Evolutionary conservation across 2,329 filamentous ascomycete species (phyloP), one percentile per base, ranked within the genome.

Genomic region (Talaromyces sp.): DNA sequence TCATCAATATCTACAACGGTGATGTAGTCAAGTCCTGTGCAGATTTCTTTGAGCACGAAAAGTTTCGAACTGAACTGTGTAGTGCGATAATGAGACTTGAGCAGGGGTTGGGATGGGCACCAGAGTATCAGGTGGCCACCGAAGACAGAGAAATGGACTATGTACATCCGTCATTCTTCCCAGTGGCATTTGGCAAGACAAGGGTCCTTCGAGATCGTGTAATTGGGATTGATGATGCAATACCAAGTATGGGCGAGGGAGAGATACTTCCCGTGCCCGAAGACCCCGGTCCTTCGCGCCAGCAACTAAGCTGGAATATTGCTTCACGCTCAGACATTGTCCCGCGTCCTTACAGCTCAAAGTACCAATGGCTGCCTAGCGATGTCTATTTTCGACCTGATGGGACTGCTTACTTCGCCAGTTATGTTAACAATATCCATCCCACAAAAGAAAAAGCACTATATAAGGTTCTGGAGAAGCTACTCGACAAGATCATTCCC

Each of bases 151-250:
- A 90, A 1, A 80, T 87, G 0, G 83, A 90, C 68, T 74, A 89
- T 1, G 80, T 89, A 5, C 82, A 89, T 66, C 86, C 87, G 0
- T 89, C 85, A 0, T 75, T 89, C 6, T 89, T 81, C 66, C 86
- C 87, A 0, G 71, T 89, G 0, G 70, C 73, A 1, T 75, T 72
- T 56, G 72, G 72, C n/a, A 67, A 66, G 37, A 70, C 58, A n/a
- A 71, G 70, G 4, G 69, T 72, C 56, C 71, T 75, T 5, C 63
- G 62, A 7, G 67, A 74, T 62, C 67, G 58, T 35, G 6, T 67
- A 16, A 69, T 75, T 35, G 60, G 66, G 1, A n/a, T 72, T 2
- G 68, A 74, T 12, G 69, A 73, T 11, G 67, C 69, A 16, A 54
- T 74, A 4, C 57, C 62, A 2, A 14, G 64, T 44, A 66, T 67